These are phyloP conservation scores for Cystofilobasidium macerans DNA, from an alignment of 768 basidiomycete genomes.

Conservation along the genomic window DNA sequence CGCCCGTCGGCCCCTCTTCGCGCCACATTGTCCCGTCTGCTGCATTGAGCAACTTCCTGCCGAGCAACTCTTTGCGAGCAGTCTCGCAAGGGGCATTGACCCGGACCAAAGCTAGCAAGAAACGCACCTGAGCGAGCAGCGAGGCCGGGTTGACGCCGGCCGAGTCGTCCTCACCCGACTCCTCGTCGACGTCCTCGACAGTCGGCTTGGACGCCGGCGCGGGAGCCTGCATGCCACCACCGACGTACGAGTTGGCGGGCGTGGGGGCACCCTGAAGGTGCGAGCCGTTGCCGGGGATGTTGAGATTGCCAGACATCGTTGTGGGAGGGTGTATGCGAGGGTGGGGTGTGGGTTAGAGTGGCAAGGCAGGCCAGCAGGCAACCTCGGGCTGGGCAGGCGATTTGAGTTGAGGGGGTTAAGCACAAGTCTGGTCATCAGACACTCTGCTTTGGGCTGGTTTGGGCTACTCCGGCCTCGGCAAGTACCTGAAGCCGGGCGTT, in stretches of 20 bases:
- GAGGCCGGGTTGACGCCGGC: constrained; percentile 46
- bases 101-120: constrained; percentile 29
- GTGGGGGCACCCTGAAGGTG: background rate
- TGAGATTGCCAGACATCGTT: background rate
- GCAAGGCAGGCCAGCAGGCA: too few relatives aligned
- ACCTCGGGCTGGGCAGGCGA: too few relatives aligned
- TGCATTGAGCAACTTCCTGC: too few relatives aligned
- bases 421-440: too few relatives aligned
- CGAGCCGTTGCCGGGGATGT: constrained; percentile 13
- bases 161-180: constrained; percentile 67
- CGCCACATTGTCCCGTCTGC: too few relatives aligned
- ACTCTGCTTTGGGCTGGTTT: background rate
- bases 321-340: background rate
- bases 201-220: constrained; percentile 60
- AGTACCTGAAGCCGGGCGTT: background rate
- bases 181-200: constrained; percentile 42
- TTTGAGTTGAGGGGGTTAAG: too few relatives aligned
- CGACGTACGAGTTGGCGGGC: constrained; percentile 20
- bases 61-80: background rate
- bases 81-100: background rate
- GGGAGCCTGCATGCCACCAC: constrained; percentile 41
- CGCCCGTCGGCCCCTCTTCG: constrained; percentile 17
- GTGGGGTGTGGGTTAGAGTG: background rate
- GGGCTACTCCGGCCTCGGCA: too few relatives aligned
- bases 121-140: constrained; percentile 37